Conservation (phyloP, 2,329 filamentous ascomycete genomes). For the Emmonsia crescens region DNA sequence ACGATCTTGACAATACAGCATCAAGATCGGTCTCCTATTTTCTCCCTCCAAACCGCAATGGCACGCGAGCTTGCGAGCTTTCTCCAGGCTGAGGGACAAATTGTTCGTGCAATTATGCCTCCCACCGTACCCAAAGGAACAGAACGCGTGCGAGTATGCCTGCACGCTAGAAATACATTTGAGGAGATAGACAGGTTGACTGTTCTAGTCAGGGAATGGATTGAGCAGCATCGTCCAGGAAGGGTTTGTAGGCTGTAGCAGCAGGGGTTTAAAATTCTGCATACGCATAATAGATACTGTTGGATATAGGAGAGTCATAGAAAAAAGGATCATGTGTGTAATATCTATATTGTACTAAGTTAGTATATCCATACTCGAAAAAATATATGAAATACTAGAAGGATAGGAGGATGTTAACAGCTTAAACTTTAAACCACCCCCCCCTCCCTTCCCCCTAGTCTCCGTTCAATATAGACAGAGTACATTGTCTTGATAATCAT, state of each 20-base stretch:
- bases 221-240: background rate
- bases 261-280: background rate
- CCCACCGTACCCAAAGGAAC: conserved; percentile 55
- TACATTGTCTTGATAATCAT: too few relatives aligned
- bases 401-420: background rate
- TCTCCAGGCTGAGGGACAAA: conserved; percentile 49
- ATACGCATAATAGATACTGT: background rate
- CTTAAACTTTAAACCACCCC: too few relatives aligned
- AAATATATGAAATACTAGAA: background rate
- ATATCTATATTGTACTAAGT: background rate
- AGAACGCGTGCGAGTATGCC: conserved; percentile 55
- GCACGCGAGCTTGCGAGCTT: conserved; percentile 49
- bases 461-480: too few relatives aligned
- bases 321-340: background rate
- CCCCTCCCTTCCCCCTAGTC: too few relatives aligned
- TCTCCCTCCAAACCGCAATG: conserved; percentile 48
- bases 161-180: conserved; percentile 56
- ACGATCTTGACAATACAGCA: conserved; percentile 29
- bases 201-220: conserved; percentile 8
- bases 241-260: background rate
- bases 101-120: conserved; percentile 55
- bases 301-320: background rate
- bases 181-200: conserved; percentile 47
- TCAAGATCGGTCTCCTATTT: conserved; percentile 50
- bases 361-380: background rate